Base-by-base conservation (phyloP, 2,329 filamentous ascomycete genomes). In the Cyphellophora attinorum region DNA sequence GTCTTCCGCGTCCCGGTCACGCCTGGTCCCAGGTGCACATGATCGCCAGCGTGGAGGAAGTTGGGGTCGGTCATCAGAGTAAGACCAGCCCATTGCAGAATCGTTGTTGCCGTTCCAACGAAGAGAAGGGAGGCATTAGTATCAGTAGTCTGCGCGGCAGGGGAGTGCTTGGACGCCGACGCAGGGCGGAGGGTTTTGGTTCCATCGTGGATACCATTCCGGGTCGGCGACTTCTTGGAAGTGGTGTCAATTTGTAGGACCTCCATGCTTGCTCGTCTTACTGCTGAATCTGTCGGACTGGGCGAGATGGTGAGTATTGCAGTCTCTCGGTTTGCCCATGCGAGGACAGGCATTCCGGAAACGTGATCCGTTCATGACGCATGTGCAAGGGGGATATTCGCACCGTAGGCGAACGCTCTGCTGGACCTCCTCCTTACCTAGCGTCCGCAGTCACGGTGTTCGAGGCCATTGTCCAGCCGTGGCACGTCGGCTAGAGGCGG, bases 11-110 rank as follows among this genome's bases (percentile, higher is more conserved):
- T 62, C 1, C 62, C 68, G 2, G 63, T 70, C 2, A 80, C 74
- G 1, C 75, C 75, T 0, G 76, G 76, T 0, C 76, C 77, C 1
- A 81, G 65, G 50, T 81, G 76, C 6, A 81, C 74, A 45, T 80
- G 72, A 47, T 79, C 74, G 19, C 76, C 75, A 2, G 68, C 67
- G 46, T 79, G 76, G 0, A 81, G 64, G 54, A 81, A 81, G 53
- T 79, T 79, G 6, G 74, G 72, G 52, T 62, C 59, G 4, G 59
- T 63, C 58, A 63, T 56, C 8, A 62, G 34, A 10, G 56, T 48
- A 15, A 61, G 50, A 1, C 55, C 57, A 29, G 54, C 50, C 59
- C 59, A 62, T 47, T 61, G 56, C 54, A 60, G 41, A 13, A 60
- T 53, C 1, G 54, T 57, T 5, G 58, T 62, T 3, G 59, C 60